A percentile compares a stretch with the other conserved stretches of the same genome.
These are phyloP conservation scores for Xylaria venustula DNA, from an alignment of 495 filamentous ascomycete species.

Conservation along the genomic window DNA sequence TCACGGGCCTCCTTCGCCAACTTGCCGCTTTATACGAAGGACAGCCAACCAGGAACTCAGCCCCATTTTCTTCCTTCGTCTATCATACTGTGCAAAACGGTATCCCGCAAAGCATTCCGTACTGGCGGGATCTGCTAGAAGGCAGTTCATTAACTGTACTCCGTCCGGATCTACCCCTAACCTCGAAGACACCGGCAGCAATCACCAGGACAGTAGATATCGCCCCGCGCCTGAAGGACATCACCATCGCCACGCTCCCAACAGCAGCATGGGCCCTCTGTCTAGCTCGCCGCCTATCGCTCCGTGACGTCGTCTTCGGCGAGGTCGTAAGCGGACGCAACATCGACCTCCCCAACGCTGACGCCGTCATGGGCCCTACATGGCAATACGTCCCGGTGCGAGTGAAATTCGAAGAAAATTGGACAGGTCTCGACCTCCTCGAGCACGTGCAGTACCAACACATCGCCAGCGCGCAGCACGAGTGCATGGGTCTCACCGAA, in stretches of 20 bases:
- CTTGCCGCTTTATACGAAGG: constrained; percentile 37
- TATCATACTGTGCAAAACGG: constrained; percentile 38
- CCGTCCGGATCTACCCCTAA: constrained; percentile 25
- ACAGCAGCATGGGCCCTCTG: constrained; percentile 63
- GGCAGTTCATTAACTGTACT: constrained; percentile 53
- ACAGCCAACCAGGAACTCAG: constrained; percentile 31
- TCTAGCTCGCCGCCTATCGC: constrained; percentile 50
- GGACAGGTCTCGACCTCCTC: constrained; percentile 32
- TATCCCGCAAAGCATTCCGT: constrained; percentile 39
- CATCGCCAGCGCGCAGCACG: constrained; percentile 33
- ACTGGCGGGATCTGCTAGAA: constrained; percentile 57
- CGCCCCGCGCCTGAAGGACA: constrained; percentile 40
- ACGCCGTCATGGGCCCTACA: constrained; percentile 45
- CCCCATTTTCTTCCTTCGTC: constrained; percentile 61
- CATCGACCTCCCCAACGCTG: constrained; percentile 42
- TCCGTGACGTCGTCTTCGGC: constrained; percentile 59
- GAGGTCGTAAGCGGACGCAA: constrained; percentile 60
- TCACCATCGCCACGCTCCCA: constrained; percentile 57
- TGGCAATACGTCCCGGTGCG: constrained; percentile 45
- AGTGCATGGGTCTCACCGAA: constrained; percentile 35
- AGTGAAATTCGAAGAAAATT: constrained; percentile 26
- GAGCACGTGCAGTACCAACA: constrained; percentile 37
- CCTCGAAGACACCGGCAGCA: constrained; percentile 30
- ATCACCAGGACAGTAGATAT: constrained; percentile 44
- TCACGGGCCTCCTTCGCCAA: constrained; percentile 58